Evolutionary conservation across 441 rosid species (phyloP), one percentile per base, ranked within the genome.

Genomic region (Gossypium laxum): DNA sequence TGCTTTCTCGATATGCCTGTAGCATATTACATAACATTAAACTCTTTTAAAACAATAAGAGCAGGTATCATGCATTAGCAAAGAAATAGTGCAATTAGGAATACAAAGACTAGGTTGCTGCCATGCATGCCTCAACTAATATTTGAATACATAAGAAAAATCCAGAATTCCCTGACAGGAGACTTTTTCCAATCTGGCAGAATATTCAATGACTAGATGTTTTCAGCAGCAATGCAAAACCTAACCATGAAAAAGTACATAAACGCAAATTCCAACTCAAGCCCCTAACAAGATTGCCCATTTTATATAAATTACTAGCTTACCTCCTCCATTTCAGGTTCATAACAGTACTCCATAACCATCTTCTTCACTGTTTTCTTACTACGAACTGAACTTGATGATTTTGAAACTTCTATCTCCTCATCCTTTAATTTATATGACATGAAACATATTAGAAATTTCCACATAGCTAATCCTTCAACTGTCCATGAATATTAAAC

Each of bases 271-370:
- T 51, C 55, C 51, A 21, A 71, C 60, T 62, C 5, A 26, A 19
- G 48, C 62, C 70, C 38, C 19, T 11, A 10, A 68, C 5, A 26
- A 69, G 26, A 43, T 12, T 54, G 67, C 32, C 60, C 6, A n/a
- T 43, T 15, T 0, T 66, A 24, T 11, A 6, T 26, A 45, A 45
- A 47, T 73, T 60, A 67, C 72, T 63, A 41, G 52, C 56, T 71
- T 85, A 93, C 97, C 97, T 87, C 97, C 84, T 89, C 97, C 98
- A 93, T 90, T 84, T 93, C 98, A 72, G 98, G 91, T 82, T 93
- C 98, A 74, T 88, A 93, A 74, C 91, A 88, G 80, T 91, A 91
- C 81, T 93, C 96, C 93, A 91, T 90, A 79, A 91, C 89, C 75
- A 41, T 91, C 81, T 86, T 91, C 30, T 83, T 75, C 12, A 76